phyloP scores from a whole-genome alignment of 2,329 filamentous ascomycete species.

The Clonostachys sp. region DNA sequence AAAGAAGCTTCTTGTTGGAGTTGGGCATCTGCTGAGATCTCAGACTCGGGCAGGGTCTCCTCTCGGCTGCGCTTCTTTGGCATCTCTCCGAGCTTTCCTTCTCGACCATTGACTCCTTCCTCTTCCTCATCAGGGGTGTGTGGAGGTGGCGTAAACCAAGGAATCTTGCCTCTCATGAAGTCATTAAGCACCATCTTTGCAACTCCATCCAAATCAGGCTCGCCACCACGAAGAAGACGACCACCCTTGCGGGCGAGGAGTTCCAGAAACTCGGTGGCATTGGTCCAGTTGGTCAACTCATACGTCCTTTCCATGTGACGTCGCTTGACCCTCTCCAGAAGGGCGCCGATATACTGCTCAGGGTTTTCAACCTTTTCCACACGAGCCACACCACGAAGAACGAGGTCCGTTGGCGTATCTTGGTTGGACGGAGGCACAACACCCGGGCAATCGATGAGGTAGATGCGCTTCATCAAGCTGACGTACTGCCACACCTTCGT shows the following conservation, averaged over 20 bases:
- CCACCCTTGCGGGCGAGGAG: slow-evolving; percentile 83
- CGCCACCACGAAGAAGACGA: slow-evolving; percentile 83
- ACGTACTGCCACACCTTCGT: slow-evolving; percentile 99
- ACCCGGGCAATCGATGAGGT: slow-evolving; percentile 91
- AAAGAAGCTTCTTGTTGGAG: slow-evolving; percentile 15
- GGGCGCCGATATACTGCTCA: slow-evolving; percentile 87
- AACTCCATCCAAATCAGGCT: slow-evolving; percentile 89
- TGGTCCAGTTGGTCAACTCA: slow-evolving; percentile 73
- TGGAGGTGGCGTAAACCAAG: slow-evolving; percentile 89
- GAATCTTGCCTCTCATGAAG: slow-evolving; percentile 90
- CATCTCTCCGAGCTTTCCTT: slow-evolving; percentile 83
- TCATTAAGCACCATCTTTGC: slow-evolving; percentile 97
- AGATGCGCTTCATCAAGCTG: slow-evolving; percentile 87
- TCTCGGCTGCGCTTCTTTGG: slow-evolving; percentile 62
- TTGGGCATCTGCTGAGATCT: not conserved
- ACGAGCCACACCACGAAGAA: slow-evolving; percentile 85
- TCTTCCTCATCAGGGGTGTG: slow-evolving; percentile 45
- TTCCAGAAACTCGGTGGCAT: slow-evolving; percentile 80
- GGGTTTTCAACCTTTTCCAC: slow-evolving; percentile 96
- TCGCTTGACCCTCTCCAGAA: slow-evolving; percentile 75
- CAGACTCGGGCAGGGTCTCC: slow-evolving; percentile 18
- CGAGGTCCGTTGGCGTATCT: slow-evolving; percentile 81
- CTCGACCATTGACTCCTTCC: slow-evolving; percentile 58
- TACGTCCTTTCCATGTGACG: slow-evolving; percentile 93
- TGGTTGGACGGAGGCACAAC: slow-evolving; percentile 85